A percentile compares a stretch with the other conserved stretches of the same genome.
phyloP scores from a whole-genome alignment of 805 yeast species.

The Spathaspora passalidarum region DNA sequence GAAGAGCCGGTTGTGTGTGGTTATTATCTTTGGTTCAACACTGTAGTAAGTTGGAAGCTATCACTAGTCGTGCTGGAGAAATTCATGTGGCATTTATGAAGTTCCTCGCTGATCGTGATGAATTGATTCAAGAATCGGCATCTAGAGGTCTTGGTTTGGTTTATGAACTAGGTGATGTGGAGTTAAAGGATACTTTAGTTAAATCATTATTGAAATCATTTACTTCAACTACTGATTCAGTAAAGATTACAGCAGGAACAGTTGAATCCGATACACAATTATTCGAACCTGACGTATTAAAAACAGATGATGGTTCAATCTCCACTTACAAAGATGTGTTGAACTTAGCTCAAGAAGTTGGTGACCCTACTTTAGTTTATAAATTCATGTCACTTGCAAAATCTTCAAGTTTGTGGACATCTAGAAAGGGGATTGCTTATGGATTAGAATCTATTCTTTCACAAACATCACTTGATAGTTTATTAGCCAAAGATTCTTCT shows the following conservation, averaged over 20 bases:
- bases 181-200: constrained; percentile 68
- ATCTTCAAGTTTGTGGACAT: constrained; percentile 85
- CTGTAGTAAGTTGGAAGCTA: constrained; percentile 47
- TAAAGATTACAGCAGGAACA: constrained; percentile 55
- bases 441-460: constrained; percentile 86
- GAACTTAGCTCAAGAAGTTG: constrained; percentile 87
- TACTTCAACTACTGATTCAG: constrained; percentile 58
- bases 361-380: constrained; percentile 91
- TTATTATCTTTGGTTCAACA: constrained; percentile 75
- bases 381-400: constrained; percentile 91
- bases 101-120: constrained; percentile 79
- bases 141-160: constrained; percentile 81
- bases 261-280: constrained; percentile 77
- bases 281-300: constrained; percentile 78
- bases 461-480: constrained; percentile 65
- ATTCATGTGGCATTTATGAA: constrained; percentile 76
- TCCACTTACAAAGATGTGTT: constrained; percentile 90
- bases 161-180: constrained; percentile 71
- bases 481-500: constrained; percentile 51
- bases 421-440: constrained; percentile 90
- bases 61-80: constrained; percentile 46
- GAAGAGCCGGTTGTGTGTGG: constrained; percentile 85
- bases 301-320: constrained; percentile 80
- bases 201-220: constrained; percentile 72
- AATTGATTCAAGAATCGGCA: constrained; percentile 87